Conservation (phyloP, 352 stramenopile species). For the Pythium dissotocum region DNA sequence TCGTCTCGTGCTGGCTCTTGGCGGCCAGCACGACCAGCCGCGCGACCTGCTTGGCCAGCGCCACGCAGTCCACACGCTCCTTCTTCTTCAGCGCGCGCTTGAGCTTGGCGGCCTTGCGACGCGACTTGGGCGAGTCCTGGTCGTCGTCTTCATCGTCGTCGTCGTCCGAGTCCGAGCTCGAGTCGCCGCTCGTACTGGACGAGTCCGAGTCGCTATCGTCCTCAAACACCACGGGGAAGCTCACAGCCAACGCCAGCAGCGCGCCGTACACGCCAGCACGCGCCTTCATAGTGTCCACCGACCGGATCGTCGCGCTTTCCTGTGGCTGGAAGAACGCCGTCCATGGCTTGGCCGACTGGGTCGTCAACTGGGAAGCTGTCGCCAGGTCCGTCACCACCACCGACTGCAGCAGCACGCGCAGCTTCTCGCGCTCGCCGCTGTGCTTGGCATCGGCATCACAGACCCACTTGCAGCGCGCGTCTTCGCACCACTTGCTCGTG, state of each 20-base stretch:
- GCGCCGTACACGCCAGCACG: slow-evolving; percentile 53
- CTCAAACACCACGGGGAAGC: slow-evolving; percentile 46
- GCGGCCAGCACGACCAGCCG: slow-evolving; percentile 26
- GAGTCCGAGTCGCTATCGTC: slow-evolving; percentile 30
- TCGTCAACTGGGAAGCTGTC: not conserved
- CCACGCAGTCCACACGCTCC: slow-evolving; percentile 36
- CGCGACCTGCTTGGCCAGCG: slow-evolving; percentile 31
- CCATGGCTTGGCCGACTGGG: slow-evolving; percentile 32
- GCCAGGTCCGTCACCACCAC: slow-evolving; percentile 43
- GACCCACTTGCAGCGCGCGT: slow-evolving; percentile 37
- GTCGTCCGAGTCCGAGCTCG: slow-evolving; percentile 34
- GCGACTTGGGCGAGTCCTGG: slow-evolving; percentile 11
- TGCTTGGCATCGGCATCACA: slow-evolving; percentile 23
- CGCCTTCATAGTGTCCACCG: slow-evolving; percentile 40
- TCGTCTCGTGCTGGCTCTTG: not conserved
- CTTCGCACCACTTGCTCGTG: slow-evolving; percentile 19
- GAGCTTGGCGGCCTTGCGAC: slow-evolving; percentile 25
- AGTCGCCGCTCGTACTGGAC: slow-evolving; percentile 42
- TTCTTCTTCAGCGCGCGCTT: slow-evolving; percentile 32
- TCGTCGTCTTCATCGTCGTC: slow-evolving; percentile 23
- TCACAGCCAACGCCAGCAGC: slow-evolving; percentile 46
- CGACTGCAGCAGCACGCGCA: slow-evolving; percentile 45
- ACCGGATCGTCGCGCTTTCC: slow-evolving; percentile 32
- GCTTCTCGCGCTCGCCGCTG: slow-evolving; percentile 36
- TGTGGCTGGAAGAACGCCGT: slow-evolving; percentile 56